Evolutionary conservation across 148 eudicot genomes (phyloP).

Genomic region (Camellia sinensis): DNA sequence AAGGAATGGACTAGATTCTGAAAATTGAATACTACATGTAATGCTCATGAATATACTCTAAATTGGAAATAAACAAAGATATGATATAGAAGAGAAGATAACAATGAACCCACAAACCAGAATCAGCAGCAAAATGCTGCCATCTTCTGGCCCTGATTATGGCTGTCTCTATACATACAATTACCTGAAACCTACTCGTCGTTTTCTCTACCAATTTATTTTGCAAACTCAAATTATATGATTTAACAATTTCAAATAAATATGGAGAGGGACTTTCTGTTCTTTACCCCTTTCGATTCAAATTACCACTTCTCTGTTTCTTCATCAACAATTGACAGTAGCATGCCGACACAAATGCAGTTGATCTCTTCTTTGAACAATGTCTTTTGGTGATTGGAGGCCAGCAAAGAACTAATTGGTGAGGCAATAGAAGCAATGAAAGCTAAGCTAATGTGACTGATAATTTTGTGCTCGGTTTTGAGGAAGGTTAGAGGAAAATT

Average conservation of each 20-base stretch:
- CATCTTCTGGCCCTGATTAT: slow-evolving; percentile 23
- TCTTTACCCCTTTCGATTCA: slow-evolving; percentile 21
- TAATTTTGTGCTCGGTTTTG: slow-evolving; percentile 18
- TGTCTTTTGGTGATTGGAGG: not conserved
- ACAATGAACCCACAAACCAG: slow-evolving; percentile 37
- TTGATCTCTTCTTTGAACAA: not conserved
- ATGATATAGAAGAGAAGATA: slow-evolving; percentile 33
- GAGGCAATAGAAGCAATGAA: slow-evolving; percentile 23
- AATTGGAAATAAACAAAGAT: slow-evolving; percentile 27
- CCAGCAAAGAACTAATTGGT: not conserved
- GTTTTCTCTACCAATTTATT: slow-evolving; percentile 33
- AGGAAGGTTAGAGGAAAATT: slow-evolving; percentile 38
- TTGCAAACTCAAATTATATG: slow-evolving; percentile 29
- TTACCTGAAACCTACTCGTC: slow-evolving; percentile 46
- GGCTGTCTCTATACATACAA: slow-evolving; percentile 51
- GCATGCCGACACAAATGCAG: not conserved
- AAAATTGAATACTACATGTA: slow-evolving; percentile 44
- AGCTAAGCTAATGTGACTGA: slow-evolving; percentile 13
- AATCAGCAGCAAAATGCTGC: slow-evolving; percentile 38
- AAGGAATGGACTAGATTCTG: slow-evolving; percentile 29
- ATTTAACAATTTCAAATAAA: slow-evolving; percentile 33
- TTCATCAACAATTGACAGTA: not conserved
- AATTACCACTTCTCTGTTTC: slow-evolving; percentile 7
- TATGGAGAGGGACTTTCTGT: slow-evolving; percentile 28
- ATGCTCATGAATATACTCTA: slow-evolving; percentile 50